A percentile compares a stretch with the other conserved stretches of the same genome.
Evolutionary conservation across 257 asterid species (phyloP).

Genomic region (Solanum clarkiae): DNA sequence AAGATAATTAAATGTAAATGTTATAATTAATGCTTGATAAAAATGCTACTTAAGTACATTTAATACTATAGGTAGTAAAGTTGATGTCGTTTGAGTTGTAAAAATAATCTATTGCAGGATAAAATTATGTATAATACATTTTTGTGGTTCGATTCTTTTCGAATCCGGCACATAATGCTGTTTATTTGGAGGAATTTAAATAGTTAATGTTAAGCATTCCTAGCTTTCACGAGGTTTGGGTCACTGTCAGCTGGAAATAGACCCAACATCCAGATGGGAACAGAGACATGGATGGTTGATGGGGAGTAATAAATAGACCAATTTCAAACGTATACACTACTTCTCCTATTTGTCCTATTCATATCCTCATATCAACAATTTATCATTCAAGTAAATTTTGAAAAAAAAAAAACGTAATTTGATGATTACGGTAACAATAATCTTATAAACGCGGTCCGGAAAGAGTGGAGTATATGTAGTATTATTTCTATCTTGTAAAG

Average conservation of each 20-base stretch:
- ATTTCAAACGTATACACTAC: background rate
- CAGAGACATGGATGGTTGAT: slow-evolving; percentile 8
- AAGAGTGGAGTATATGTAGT: background rate
- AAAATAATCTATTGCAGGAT: background rate
- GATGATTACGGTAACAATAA: background rate
- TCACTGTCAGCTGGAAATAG: slow-evolving; percentile 8
- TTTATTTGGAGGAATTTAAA: background rate
- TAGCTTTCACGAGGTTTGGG: background rate
- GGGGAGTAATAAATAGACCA: slow-evolving; percentile 10
- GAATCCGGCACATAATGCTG: background rate
- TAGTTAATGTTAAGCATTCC: background rate
- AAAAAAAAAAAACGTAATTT: background rate
- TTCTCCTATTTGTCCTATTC: background rate
- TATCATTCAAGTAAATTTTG: background rate
- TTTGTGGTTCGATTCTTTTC: background rate
- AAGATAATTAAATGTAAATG: background rate
- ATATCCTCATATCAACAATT: background rate
- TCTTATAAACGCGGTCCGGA: no score
- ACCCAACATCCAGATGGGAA: slow-evolving; percentile 9
- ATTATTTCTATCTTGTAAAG: background rate
- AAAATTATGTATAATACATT: no score
- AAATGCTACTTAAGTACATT: background rate
- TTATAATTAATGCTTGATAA: background rate
- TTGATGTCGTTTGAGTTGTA: background rate
- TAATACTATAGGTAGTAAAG: background rate